Base-by-base conservation (phyloP, 2,329 filamentous ascomycete species). In the Hansfordia pulvinata region DNA sequence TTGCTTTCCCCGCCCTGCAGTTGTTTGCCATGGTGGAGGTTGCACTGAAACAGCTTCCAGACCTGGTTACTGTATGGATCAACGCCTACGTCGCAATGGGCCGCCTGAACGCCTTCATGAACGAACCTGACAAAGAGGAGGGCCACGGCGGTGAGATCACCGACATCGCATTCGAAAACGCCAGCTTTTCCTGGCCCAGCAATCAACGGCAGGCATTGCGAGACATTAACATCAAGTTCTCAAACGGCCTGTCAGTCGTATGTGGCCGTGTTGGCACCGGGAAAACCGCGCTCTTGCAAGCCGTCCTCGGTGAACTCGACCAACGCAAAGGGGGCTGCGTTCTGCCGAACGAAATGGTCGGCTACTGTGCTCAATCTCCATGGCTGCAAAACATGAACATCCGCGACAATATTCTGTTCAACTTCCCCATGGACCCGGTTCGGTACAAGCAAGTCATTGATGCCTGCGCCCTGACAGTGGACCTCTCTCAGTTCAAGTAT, bases 71-170 rank as follows among this genome's bases (percentile, higher is more conserved):
- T 0, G 69, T 77, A 0, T 54, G 88, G 4, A 64, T 92, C 36
- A 92, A 93, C 40, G 81, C 84, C 0, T 75, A 69, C n/a, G 76
- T 93, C 11, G 79, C 85, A 0, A 71, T 93, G 35, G 71, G 69
- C 7, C 76, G 85, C 36, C 83, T 93, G 12, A 80, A 93, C 41
- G 65, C 69, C 13, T 93, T 92, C 53, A 92, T 93, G 82, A 57
- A 61, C 1, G 85, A 93, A 48, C 82, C 82, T 0, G 73, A 93
- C 41, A 83, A 84, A 38, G 66, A 70, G 17, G 60, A 66, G 16
- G n/a, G n/a, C n/a, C n/a, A n/a, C n/a, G n/a, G n/a, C n/a, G n/a
- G n/a, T n/a, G 47, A 49, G 3, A 54, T 57, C 4, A 40, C 52
- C 4, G 45, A 46, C 7, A 55, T 76, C 12, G 49, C 64, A 20